Percentiles rank a stretch among this genome's conserved stretches.
phyloP scores from a whole-genome alignment of 148 eudicot genomes.

The Persicaria maculosa region DNA sequence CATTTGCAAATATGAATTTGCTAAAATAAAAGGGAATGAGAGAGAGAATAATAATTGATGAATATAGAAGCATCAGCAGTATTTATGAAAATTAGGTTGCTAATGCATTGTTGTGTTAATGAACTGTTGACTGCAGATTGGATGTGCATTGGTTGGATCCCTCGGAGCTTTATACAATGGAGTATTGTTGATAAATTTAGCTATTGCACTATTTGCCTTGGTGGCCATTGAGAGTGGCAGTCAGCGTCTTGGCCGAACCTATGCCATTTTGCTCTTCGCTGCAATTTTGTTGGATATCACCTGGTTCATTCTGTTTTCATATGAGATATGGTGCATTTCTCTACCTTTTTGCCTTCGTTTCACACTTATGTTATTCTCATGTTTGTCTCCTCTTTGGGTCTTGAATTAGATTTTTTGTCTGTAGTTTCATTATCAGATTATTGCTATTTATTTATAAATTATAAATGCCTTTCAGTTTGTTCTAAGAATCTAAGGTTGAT shows the following conservation, averaged over 20 bases:
- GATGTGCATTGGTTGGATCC: slow-evolving; percentile 83
- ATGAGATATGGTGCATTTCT: slow-evolving; percentile 59
- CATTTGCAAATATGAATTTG: not conserved
- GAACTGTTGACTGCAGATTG: slow-evolving; percentile 39
- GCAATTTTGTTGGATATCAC: slow-evolving; percentile 57
- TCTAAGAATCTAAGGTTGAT: not conserved
- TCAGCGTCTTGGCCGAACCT: slow-evolving; percentile 83
- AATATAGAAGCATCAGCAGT: not conserved
- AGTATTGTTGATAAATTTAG: slow-evolving; percentile 60
- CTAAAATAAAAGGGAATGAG: not conserved
- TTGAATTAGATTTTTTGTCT: not conserved
- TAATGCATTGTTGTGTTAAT: not conserved
- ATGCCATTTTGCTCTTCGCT: slow-evolving; percentile 70
- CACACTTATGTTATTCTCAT: not conserved
- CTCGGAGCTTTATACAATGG: slow-evolving; percentile 80
- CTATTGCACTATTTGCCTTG: slow-evolving; percentile 72
- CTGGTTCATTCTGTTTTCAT: slow-evolving; percentile 78
- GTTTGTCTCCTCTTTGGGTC: not conserved
- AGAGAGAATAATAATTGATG: not conserved
- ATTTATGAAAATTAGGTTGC: not conserved
- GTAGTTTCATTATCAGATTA: not conserved
- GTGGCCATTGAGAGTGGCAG: slow-evolving; percentile 96
- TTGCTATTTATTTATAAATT: not conserved
- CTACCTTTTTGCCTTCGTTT: not conserved
- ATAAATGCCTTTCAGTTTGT: not conserved